Percentiles rank a stretch among this genome's conserved stretches.
These are phyloP conservation scores for Hamiltosporidium magnivora DNA, from an alignment of 371 early-diverging fungal species.

Conservation along the genomic window DNA sequence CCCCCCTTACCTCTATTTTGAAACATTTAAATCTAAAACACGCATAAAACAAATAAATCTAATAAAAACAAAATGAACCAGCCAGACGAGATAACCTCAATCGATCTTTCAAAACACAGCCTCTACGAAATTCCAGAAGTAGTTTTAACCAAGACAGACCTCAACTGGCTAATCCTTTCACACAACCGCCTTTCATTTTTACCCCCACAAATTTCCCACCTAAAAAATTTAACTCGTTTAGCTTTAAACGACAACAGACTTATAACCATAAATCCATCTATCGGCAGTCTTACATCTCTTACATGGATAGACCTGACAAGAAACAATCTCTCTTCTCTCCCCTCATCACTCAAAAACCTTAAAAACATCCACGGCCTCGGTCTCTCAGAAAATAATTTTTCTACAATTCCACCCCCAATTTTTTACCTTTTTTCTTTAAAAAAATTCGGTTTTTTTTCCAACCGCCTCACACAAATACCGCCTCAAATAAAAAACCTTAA, in stretches of 20 bases:
- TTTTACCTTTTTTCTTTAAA: slow-evolving; percentile 42
- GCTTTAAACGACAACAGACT: slow-evolving; percentile 57
- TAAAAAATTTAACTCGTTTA: slow-evolving; percentile 35
- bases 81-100: no score
- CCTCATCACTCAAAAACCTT: slow-evolving; percentile 30
- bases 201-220: not conserved
- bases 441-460: slow-evolving; percentile 53
- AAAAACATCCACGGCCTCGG: slow-evolving; percentile 45
- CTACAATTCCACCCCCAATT: slow-evolving; percentile 46
- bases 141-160: not conserved
- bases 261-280: slow-evolving; percentile 24
- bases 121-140: not conserved
- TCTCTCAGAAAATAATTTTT: slow-evolving; percentile 49
- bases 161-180: not conserved
- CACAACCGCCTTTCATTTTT: not conserved
- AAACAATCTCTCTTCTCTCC: slow-evolving; percentile 44
- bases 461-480: slow-evolving; percentile 29
- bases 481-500: slow-evolving; percentile 30
- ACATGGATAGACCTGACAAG: slow-evolving; percentile 57
- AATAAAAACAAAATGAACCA: no score
- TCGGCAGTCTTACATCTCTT: slow-evolving; percentile 39
- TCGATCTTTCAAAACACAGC: no score
- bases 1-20: no score
- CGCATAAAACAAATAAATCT: no score
- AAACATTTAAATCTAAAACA: no score